Base-by-base conservation (phyloP, 495 filamentous ascomycete species). In the Xylaria bambusicola region DNA sequence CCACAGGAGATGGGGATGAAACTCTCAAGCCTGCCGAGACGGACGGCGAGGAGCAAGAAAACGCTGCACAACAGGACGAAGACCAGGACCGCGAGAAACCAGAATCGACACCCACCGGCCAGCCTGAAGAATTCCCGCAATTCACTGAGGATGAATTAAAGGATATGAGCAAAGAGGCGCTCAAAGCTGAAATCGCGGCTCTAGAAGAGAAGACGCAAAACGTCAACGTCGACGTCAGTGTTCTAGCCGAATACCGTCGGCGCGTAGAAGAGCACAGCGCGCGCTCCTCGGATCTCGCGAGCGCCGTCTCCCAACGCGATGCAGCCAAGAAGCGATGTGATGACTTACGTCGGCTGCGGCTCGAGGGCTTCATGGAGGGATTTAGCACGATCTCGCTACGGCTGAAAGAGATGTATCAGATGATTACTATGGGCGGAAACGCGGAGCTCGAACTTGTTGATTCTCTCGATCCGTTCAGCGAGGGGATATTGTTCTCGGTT, bases 391-490 rank as follows among this genome's bases (percentile, higher is more conserved):
- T 98, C 70, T 97, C 93, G n/a, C 77, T 97, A 20, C 88, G 93
- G 2, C 79, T 98, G 53, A 98, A 98, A 78, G 94, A 98, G 73
- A 98, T 98, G 94, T 98, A 98, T 77, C 94, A 98, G 74, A 97
- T 98, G 94, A 98, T 98, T 74, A 98, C 94, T 26, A 98, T 98
- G 94, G 94, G 94, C 60, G 94, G 94, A 41, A 98, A 98, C 66
- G 94, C 94, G 7, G 95, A 98, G 78, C 80, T 98, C 13, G 94
- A 98, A 71, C 85, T 98, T 26, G 94, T 98, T 20, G 94, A 98
- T 73, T 91, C 86, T 1, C 78, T 98, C 3, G 94, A 98, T 73
- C 94, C 94, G 3, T 98, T 98, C 79, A 91, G 90, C 5, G 94
- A 98, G 69, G 94, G 94, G 6, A 98, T 98, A 56, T 73, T 97